A percentile compares a stretch with the other conserved stretches of the same genome.
Evolutionary conservation across 208 protist species (phyloP).

Genomic region (Trypanosoma lewisi): DNA sequence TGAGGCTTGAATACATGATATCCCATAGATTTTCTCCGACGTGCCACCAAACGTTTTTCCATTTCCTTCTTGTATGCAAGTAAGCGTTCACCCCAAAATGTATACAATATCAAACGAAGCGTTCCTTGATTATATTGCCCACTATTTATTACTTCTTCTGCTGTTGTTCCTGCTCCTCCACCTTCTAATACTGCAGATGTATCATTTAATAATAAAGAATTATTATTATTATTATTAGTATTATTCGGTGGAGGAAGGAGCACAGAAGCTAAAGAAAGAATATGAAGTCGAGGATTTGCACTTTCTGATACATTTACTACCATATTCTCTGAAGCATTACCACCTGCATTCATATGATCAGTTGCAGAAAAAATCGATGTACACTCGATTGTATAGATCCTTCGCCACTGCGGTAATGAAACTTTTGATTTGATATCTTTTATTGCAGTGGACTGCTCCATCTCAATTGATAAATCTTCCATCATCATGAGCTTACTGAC

Average conservation of each 20-base stretch:
- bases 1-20: too few relatives aligned
- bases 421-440: constrained; percentile 27
- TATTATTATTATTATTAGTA: constrained; percentile 14
- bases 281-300: constrained; percentile 39
- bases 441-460: too few relatives aligned
- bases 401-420: constrained; percentile 51
- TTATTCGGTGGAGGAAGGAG: constrained; percentile 50
- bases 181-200: too few relatives aligned
- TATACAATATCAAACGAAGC: constrained; percentile 67
- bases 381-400: constrained; percentile 60
- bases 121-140: constrained; percentile 55
- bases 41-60: constrained; percentile 11
- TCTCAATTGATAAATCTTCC: too few relatives aligned
- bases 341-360: not conserved
- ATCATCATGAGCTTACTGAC: constrained; percentile 37
- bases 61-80: constrained; percentile 52
- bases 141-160: constrained; percentile 35
- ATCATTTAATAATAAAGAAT: too few relatives aligned
- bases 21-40: not conserved
- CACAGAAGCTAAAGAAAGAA: constrained; percentile 72
- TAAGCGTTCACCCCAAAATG: constrained; percentile 73
- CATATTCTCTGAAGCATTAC: not conserved
- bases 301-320: constrained; percentile 18
- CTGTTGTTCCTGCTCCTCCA: too few relatives aligned
- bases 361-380: constrained; percentile 1